Conservation (phyloP, 345 rosid species). For the Brassica carinata region DNA sequence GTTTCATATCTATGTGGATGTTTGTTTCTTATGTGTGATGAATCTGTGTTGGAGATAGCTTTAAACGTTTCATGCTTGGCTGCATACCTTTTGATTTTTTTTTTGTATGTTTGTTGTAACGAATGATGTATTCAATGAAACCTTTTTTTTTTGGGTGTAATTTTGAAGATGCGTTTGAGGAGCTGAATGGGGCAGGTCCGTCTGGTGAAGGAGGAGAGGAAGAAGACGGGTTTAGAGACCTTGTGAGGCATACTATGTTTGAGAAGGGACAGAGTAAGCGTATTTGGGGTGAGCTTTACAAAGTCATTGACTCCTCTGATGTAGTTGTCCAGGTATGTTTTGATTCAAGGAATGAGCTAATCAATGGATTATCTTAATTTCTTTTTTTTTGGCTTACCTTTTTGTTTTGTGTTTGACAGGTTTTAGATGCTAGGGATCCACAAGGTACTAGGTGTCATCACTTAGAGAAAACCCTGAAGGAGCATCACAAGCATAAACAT, state of each 20-base stretch:
- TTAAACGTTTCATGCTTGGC: neutral
- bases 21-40: neutral
- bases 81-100: neutral
- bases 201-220: slow-evolving; percentile 58
- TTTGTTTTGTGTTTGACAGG: slow-evolving; percentile 48
- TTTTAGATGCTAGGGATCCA: slow-evolving; percentile 96
- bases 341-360: neutral
- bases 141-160: neutral
- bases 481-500: slow-evolving; percentile 88
- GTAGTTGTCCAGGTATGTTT: slow-evolving; percentile 83
- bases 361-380: neutral
- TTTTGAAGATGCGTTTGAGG: slow-evolving; percentile 67
- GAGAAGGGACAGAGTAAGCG: slow-evolving; percentile 99
- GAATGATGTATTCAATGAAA: neutral
- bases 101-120: neutral
- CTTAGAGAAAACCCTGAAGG: slow-evolving; percentile 85
- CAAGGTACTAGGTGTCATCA: slow-evolving; percentile 91
- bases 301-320: slow-evolving; percentile 95
- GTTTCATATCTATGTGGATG: neutral
- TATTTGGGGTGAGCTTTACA: slow-evolving; percentile 98
- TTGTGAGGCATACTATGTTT: slow-evolving; percentile 95
- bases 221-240: slow-evolving; percentile 81
- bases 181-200: slow-evolving; percentile 47
- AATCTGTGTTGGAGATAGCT: neutral
- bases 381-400: neutral